Evolutionary conservation across 78 protist genomes (phyloP), one percentile per base, ranked within the genome.

Genomic region (Dictyostelium firmibasis): DNA sequence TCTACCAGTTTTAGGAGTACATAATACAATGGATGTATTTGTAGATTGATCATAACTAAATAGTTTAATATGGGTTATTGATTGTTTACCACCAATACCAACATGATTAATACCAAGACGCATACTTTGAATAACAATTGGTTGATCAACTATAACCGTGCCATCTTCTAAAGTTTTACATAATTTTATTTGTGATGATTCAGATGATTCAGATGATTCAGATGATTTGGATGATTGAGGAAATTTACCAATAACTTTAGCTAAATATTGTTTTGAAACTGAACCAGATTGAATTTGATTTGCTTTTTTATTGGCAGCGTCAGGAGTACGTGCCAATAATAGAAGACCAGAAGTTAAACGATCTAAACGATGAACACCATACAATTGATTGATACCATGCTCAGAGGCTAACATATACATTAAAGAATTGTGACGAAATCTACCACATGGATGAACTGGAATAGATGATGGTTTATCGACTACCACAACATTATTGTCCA

Each of bases 1-100:
- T 29, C 99, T 77, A 31, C 99, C 99, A 1, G 99, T 98, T 36
- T 74, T 57, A 18, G 99, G 99, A 8, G 38, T 38, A 86, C 91
- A 87, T 14, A 53, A 64, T 23, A 92, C 96, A 20, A 85, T 79
- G 6, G 72, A 43, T 0, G 85, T 74, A 62, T 91, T 47, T 29
- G 88, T 47, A 27, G 44, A 50, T 44, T 35, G 76, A 69, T 81
- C 87, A 23, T 96, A 87, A 4, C n/a, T 20, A 27, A 75, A 23
- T 3, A 31, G 53, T n/a, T 93, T 92, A 27, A 93, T 53, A 8
- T 31, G 33, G 9, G 97, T 97, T 20, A 11, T 3, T 11, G 96
- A 75, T 4, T 31, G 91, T 67, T 85, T 91, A 23, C 96, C 97
- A 20, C 67, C 84, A 5, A 67, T 53, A 2, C 78, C 64, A 10